Evolutionary conservation across 2,329 filamentous ascomycete species (phyloP).

Genomic region (Alternaria brassicicola): DNA sequence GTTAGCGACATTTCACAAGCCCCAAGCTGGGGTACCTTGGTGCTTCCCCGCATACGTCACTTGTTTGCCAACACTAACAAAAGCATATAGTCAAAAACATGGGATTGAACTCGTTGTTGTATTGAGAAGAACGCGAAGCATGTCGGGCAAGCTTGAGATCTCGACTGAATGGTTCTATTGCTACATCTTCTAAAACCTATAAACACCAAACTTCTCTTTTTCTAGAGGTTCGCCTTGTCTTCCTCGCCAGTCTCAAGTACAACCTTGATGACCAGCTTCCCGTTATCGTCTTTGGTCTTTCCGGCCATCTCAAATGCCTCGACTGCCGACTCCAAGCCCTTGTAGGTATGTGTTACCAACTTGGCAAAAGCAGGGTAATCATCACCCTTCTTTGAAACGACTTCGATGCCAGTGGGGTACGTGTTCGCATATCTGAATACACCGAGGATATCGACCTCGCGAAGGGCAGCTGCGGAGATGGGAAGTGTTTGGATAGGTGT

Average conservation of each 20-base stretch:
- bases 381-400: constrained; percentile 54
- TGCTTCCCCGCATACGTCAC: constrained; percentile 12
- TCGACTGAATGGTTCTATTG: not conserved
- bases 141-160: not conserved
- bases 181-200: not conserved
- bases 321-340: constrained; percentile 66
- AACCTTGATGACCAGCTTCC: constrained; percentile 74
- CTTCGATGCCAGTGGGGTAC: constrained; percentile 72
- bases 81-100: not conserved
- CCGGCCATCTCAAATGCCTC: constrained; percentile 73
- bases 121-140: not conserved
- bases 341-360: constrained; percentile 75
- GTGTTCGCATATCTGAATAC: constrained; percentile 81
- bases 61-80: not conserved
- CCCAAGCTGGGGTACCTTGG: not conserved
- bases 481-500: constrained; percentile 76
- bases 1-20: not conserved
- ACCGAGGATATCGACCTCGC: constrained; percentile 79
- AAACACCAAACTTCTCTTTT: not conserved
- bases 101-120: not conserved
- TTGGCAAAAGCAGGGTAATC: constrained; percentile 68
- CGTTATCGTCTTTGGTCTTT: constrained; percentile 69
- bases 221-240: constrained; percentile 24
- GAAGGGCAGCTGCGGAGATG: constrained; percentile 72
- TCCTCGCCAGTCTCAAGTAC: constrained; percentile 57